Evolutionary conservation across 2,329 filamentous ascomycete genomes (phyloP), one percentile per base, ranked within the genome.

Genomic region (Claviceps sp.): DNA sequence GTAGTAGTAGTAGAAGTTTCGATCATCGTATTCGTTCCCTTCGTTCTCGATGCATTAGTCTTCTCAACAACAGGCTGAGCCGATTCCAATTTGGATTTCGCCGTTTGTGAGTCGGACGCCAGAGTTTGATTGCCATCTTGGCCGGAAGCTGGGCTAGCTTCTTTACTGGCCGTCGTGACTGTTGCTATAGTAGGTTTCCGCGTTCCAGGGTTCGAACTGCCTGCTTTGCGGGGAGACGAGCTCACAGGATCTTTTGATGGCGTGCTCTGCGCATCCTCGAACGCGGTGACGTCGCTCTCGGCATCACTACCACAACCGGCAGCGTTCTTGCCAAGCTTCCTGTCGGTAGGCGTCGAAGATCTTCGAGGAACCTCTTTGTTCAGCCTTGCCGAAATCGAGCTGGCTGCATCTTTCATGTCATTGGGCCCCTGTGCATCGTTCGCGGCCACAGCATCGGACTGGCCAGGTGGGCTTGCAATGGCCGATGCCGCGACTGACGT

Each of bases 241-340:
- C 24, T 22, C 42, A 30, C 39, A 5, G 54, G 34, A 19, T 43
- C 49, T 17, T 42, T 24, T 1, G 52, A 39, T 3, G 52, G 22
- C 17, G 52, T 68, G 57, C 61, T 56, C 68, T 65, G 60, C 62
- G 71, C 56, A 59, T 65, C 62, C 48, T 65, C 60, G 46, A 64
- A 63, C 7, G 67, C 62, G 41, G 72, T 68, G 42, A 68, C 67
- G 44, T 69, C 69, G 47, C 65, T 66, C 30, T 30, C 30, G 30
- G 30, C 30, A 45, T 70, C 68, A 17, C 56, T 57, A 41, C 60
- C 56, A 17, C 59, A 58, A 24, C 64, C 48, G 11, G 34, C 3
- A 30, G 17, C 30, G 22, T 2, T 11, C n/a, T 49, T 46, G 14
- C n/a, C 16, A 37, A 4, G 4, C 38, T 47, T 40, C 10, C 22